Conservation (phyloP, 768 basidiomycete genomes). For the Serendipita sp. region DNA sequence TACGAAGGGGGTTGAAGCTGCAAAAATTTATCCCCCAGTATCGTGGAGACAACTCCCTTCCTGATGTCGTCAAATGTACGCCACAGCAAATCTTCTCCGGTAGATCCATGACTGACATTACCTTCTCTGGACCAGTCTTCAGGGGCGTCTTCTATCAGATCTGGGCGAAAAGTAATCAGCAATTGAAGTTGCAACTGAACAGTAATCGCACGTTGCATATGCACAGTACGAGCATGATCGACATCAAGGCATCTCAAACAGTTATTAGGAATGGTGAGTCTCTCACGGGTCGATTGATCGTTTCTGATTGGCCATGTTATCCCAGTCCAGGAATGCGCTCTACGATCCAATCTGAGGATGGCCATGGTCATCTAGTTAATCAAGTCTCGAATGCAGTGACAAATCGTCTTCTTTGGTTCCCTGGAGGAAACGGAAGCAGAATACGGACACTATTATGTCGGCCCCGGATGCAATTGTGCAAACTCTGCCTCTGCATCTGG, state of each 20-base stretch:
- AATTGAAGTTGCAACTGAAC: neutral
- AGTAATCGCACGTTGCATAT: neutral
- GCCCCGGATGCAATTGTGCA: too few relatives aligned
- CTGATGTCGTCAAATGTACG: slow-evolving; percentile 34
- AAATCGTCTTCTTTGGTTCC: neutral
- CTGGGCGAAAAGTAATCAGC: neutral
- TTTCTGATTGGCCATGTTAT: neutral
- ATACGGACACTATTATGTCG: neutral
- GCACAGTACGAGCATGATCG: slow-evolving; percentile 4
- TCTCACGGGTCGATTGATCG: neutral
- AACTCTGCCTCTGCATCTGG: too few relatives aligned
- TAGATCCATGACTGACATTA: neutral
- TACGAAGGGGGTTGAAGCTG: slow-evolving; percentile 42
- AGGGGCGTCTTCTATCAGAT: neutral
- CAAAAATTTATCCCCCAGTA: slow-evolving; percentile 49
- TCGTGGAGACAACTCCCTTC: slow-evolving; percentile 45
- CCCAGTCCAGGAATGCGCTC: neutral
- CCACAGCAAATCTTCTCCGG: neutral
- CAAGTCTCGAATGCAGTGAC: neutral
- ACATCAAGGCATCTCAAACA: neutral
- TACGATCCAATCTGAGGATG: neutral
- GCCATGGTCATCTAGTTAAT: neutral
- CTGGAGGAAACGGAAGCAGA: neutral
- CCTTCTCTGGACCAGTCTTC: neutral
- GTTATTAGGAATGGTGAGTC: neutral